Percentiles rank a stretch among this genome's conserved stretches.
These are phyloP conservation scores for Pulveroboletus sp. DNA, from an alignment of 768 basidiomycete genomes.

Conservation along the genomic window DNA sequence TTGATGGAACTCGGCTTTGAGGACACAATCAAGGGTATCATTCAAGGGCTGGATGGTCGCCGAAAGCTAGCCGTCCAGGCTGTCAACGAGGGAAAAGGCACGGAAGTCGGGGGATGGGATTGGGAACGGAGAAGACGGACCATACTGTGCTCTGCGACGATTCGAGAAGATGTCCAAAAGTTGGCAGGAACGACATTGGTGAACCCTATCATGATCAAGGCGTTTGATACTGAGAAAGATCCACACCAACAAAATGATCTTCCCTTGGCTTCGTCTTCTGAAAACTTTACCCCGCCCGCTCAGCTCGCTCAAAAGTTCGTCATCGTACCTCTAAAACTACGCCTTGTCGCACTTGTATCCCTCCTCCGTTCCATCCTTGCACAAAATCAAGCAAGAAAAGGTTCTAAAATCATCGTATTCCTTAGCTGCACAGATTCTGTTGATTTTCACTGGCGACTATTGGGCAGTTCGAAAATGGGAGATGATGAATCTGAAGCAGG, in stretches of 20 bases:
- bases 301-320: slow-evolving; percentile 92
- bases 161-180: slow-evolving; percentile 91
- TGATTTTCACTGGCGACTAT: slow-evolving; percentile 90
- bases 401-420: slow-evolving; percentile 88
- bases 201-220: slow-evolving; percentile 83
- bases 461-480: slow-evolving; percentile 73
- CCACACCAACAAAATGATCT: slow-evolving; percentile 14
- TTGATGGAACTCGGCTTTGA: slow-evolving; percentile 99
- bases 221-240: slow-evolving; percentile 48
- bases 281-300: slow-evolving; percentile 89
- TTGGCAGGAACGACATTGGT: slow-evolving; percentile 80
- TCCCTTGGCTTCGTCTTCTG: slow-evolving; percentile 26
- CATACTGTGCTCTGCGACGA: slow-evolving; percentile 94
- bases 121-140: slow-evolving; percentile 78
- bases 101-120: slow-evolving; percentile 83
- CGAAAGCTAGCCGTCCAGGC: slow-evolving; percentile 69
- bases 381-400: slow-evolving; percentile 49
- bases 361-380: slow-evolving; percentile 79
- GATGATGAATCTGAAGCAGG: slow-evolving; percentile 25
- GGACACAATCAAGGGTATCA: slow-evolving; percentile 88
- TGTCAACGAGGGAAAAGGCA: slow-evolving; percentile 59
- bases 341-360: slow-evolving; percentile 88
- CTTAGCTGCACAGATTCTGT: slow-evolving; percentile 97
- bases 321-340: slow-evolving; percentile 86
- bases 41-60: slow-evolving; percentile 83